Conservation (phyloP, 169 alveolate genomes). For the Cryptosporidium sp. region DNA sequence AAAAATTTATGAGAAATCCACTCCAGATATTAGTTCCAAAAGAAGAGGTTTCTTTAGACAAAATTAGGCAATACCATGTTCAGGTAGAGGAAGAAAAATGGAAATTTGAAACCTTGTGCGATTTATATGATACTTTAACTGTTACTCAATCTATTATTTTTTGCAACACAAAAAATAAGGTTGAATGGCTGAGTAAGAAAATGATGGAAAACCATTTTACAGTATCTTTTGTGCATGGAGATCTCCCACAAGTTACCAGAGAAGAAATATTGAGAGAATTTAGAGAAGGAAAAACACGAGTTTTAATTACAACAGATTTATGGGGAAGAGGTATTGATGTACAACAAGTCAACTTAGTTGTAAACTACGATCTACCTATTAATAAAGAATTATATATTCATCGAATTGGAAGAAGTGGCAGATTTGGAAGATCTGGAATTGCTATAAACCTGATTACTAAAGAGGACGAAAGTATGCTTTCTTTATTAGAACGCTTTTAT, state of each 20-base stretch:
- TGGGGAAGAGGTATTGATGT: constrained; percentile 99
- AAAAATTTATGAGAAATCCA: constrained; percentile 98
- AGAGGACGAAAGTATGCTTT: constrained; percentile 52
- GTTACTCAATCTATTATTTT: constrained; percentile 99
- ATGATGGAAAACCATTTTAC: constrained; percentile 97
- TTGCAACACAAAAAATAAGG: constrained; percentile 97
- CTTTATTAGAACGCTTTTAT: constrained; percentile 31
- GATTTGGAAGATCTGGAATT: constrained; percentile 99
- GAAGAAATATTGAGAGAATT: constrained; percentile 97
- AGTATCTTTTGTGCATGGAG: constrained; percentile 97
- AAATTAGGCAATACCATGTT: constrained; percentile 97
- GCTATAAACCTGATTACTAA: constrained; percentile 93
- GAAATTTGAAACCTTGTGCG: constrained; percentile 98
- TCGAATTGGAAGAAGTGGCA: constrained; percentile 99
- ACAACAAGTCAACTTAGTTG: constrained; percentile 97
- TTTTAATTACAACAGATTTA: constrained; percentile 97
- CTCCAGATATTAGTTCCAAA: constrained; percentile 97
- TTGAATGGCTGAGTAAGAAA: constrained; percentile 97
- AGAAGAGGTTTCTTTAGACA: constrained; percentile 98
- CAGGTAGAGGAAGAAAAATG: constrained; percentile 98
- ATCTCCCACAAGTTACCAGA: constrained; percentile 96
- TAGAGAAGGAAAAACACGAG: constrained; percentile 96
- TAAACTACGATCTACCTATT: constrained; percentile 98
- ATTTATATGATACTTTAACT: constrained; percentile 96
- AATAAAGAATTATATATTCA: constrained; percentile 98